A percentile compares a stretch with the other conserved stretches of the same genome.
Evolutionary conservation across 2,329 filamentous ascomycete genomes (phyloP).

Genomic region (Dactylellina sp.): DNA sequence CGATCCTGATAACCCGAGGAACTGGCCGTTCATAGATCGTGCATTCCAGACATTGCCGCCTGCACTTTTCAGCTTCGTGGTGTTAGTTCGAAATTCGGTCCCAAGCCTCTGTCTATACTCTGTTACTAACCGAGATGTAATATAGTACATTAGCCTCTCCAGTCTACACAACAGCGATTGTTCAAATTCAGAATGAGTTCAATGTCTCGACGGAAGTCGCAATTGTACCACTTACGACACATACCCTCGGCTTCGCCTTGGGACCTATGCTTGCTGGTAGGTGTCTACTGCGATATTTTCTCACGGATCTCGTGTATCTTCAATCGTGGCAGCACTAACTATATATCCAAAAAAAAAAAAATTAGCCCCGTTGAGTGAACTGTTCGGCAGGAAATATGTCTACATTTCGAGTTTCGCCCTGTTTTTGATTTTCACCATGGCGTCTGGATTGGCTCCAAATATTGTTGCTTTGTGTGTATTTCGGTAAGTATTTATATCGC

Average conservation of each 20-base stretch:
- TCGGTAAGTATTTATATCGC: conserved; percentile 12
- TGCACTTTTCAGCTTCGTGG: conserved; percentile 62
- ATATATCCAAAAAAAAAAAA: conserved; percentile 14
- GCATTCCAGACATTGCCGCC: conserved; percentile 62
- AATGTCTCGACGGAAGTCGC: conserved; percentile 51
- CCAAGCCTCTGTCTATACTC: background rate
- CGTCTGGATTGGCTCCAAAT: conserved; percentile 59
- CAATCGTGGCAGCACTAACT: conserved; percentile 19
- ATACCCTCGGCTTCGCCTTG: conserved; percentile 59
- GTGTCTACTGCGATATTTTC: conserved; percentile 28
- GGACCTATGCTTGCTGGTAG: conserved; percentile 59
- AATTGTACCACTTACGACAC: conserved; percentile 58
- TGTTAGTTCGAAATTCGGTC: conserved; percentile 61
- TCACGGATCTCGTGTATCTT: conserved; percentile 47
- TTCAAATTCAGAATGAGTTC: conserved; percentile 56
- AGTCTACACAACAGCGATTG: conserved; percentile 56
- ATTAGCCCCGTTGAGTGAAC: conserved; percentile 54
- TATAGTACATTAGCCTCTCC: conserved; percentile 58
- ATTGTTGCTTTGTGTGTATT: conserved; percentile 48
- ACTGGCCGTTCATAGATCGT: conserved; percentile 62
- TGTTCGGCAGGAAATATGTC: conserved; percentile 59
- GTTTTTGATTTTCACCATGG: conserved; percentile 60
- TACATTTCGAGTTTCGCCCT: conserved; percentile 60
- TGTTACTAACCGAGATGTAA: conserved; percentile 15
- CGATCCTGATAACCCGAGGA: conserved; percentile 64